Evolutionary conservation across 495 filamentous ascomycete species (phyloP), one percentile per base, ranked within the genome.

Genomic region (Lichina pygmaea): DNA sequence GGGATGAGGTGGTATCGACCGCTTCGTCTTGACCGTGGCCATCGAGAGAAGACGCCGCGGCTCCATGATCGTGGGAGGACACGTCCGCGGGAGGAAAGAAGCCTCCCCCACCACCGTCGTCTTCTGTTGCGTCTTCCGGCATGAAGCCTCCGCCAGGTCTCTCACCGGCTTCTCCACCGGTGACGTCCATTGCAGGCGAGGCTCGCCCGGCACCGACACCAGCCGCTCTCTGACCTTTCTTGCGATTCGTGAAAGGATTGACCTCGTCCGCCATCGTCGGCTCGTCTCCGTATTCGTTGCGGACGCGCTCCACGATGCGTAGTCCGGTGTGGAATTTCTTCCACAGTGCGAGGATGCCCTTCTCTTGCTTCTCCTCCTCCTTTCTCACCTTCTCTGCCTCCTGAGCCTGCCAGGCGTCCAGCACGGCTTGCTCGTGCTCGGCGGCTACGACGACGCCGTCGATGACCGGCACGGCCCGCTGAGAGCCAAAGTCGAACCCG

Each of bases 401-500:
- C n/a, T 86, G 82, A 43, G 67, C 77, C 38, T 72, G 66, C 68
- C 91, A 81, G 48, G 85, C 79, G 54, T 89, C 83, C 53, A 78
- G 72, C 7, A 95, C 63, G 30, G 68, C 50, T 7, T 75, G 73
- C 51, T 79, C 72, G 51, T 92, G 67, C 56, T 86, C 86, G 44
- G 67, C 67, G 0, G 89, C 85, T 2, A 93, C 66, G 0, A 99
- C 83, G 0, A 95, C 83, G 0, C 91, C 89, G 43, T 83, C 75
- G 40, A 95, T 74, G 2, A 92, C 75, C 8, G 89, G 89, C 13
- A 94, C 81, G 8, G 89, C 91, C 68, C 86, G 80, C 50, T 85
- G 76, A 42, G 81, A 76, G 8, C 82, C 81, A 60, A 99, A 99
- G 57, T 99, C 89, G 60, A 99, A 99, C 5, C 84, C 91, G 4